Base-by-base conservation (phyloP, 495 filamentous ascomycete species). In the Lindgomyces ingoldianus region DNA sequence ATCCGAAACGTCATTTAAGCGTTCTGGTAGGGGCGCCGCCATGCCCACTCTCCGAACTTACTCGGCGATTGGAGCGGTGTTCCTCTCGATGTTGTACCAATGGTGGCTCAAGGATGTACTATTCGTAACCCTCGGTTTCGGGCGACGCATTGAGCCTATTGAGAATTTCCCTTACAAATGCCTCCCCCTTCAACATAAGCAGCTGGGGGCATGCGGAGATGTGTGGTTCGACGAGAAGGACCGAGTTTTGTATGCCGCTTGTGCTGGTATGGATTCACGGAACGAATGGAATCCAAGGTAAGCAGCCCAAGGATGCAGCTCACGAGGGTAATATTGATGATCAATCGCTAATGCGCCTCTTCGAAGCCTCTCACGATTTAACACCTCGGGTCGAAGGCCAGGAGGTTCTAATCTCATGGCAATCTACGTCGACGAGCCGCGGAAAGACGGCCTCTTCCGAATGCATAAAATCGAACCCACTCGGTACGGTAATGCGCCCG, bases 141-240 rank as follows among this genome's bases (percentile, higher is more conserved):
- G 53, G 22, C 24, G 25, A 18, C 4, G 27, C 39, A 22, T 27
- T 10, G 55, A 60, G 21, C 45, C 57, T 3, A 60, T 60, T 16
- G 57, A 51, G 24, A 52, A 51, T 10, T 60, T 60, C 36, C 57
- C 57, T 1, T 60, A 50, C 27, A 51, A 49, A 33, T 60, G 57
- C 41, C 24, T 44, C 4, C 16, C n/a, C 9, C 44, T 60, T n/a
- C 22, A 39, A 18, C 57, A 60, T 42, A 64, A 72, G n/a, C 72
- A 74, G 16, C 60, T 80, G 0, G 73, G 75, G 25, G 72, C 65
- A 44, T 80, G 76, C 57, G 76, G 78, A 59, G 76, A 79, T 52
- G 68, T 78, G 71, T 79, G 73, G 73, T 61, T 79, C 11, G 73
- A 78, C 54, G 66, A 75, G 1, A 29, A 59, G 24, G 72, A 60